Evolutionary conservation across 495 filamentous ascomycete species (phyloP).

Genomic region (Lophium mytilinum): DNA sequence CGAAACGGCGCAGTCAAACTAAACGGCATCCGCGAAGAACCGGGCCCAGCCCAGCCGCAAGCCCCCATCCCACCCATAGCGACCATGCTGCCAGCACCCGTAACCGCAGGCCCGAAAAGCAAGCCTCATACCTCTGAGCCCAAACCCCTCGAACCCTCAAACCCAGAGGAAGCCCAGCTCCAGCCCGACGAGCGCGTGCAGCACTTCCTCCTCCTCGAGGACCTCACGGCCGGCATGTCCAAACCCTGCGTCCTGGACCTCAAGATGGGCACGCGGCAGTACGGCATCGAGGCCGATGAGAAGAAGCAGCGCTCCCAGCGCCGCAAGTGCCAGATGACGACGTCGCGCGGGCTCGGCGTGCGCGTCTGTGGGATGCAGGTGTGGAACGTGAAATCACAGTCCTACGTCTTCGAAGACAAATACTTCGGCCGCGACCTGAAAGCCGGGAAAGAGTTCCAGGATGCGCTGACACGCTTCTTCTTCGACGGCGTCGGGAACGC

Average conservation of each 20-base stretch:
- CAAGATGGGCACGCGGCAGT: slow-evolving; percentile 99
- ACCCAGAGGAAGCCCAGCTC: slow-evolving; percentile 74
- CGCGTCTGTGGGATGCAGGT: slow-evolving; percentile 93
- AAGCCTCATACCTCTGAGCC: background rate
- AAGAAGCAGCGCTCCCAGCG: slow-evolving; percentile 91
- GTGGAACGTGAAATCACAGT: slow-evolving; percentile 78
- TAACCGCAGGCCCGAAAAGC: slow-evolving; percentile 6
- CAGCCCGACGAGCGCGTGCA: slow-evolving; percentile 65
- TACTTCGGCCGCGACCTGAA: slow-evolving; percentile 90
- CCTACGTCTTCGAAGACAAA: slow-evolving; percentile 89
- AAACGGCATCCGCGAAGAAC: slow-evolving; percentile 1
- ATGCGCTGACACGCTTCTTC: slow-evolving; percentile 79
- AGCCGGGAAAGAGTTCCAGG: slow-evolving; percentile 82
- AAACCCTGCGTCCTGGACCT: slow-evolving; percentile 92
- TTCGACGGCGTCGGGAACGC: slow-evolving; percentile 78
- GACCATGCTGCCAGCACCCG: slow-evolving; percentile 24
- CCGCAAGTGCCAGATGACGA: slow-evolving; percentile 85
- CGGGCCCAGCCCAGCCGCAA: background rate
- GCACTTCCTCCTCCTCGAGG: slow-evolving; percentile 91
- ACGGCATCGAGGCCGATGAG: slow-evolving; percentile 84
- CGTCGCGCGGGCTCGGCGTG: slow-evolving; percentile 83
- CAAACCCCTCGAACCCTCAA: slow-evolving; percentile 40
- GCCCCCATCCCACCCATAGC: background rate
- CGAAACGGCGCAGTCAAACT: background rate
- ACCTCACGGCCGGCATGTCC: slow-evolving; percentile 94